These are phyloP conservation scores for Fusarium sacchari DNA, from an alignment of 2,329 filamentous ascomycete species.

Conservation along the genomic window DNA sequence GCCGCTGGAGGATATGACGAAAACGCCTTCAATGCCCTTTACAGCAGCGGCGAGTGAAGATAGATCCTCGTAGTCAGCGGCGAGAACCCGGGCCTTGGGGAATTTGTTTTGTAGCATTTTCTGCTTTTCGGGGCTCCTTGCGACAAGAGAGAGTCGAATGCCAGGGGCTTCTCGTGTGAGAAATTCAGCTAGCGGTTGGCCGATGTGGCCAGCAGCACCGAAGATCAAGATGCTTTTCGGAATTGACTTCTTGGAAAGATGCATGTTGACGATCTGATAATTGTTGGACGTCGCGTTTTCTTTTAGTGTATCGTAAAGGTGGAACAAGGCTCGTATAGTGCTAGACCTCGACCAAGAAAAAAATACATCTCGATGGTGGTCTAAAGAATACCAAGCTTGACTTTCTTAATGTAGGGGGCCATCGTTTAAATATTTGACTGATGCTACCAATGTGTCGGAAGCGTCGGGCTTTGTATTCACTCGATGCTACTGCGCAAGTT, in stretches of 20 bases:
- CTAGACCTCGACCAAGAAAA: too few species aligned
- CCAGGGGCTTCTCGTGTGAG: not conserved
- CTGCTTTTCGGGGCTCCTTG: fast-evolving
- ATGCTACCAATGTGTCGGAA: fast-evolving
- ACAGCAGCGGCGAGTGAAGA: not conserved
- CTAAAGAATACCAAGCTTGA: too few species aligned
- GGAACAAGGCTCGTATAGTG: fast-evolving
- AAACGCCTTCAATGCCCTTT: fast-evolving
- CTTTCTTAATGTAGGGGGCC: too few species aligned
- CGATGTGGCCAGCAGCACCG: not conserved
- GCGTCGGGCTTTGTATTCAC: fast-evolving
- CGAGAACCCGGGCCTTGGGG: not conserved
- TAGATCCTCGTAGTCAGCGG: not conserved
- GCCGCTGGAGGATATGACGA: not conserved
- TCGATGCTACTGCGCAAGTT: not conserved
- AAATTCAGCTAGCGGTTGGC: not conserved
- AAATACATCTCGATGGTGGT: fast-evolving
- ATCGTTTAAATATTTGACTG: too few species aligned
- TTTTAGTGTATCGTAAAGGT: not conserved
- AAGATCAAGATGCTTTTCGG: not conserved
- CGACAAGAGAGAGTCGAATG: fast-evolving
- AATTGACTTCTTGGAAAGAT: fast-evolving
- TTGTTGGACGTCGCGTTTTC: fast-evolving
- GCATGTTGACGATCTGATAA: fast-evolving
- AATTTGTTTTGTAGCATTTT: fast-evolving